Base-by-base conservation (phyloP, 2,329 filamentous ascomycete genomes). In the Talaromyces sp. region DNA sequence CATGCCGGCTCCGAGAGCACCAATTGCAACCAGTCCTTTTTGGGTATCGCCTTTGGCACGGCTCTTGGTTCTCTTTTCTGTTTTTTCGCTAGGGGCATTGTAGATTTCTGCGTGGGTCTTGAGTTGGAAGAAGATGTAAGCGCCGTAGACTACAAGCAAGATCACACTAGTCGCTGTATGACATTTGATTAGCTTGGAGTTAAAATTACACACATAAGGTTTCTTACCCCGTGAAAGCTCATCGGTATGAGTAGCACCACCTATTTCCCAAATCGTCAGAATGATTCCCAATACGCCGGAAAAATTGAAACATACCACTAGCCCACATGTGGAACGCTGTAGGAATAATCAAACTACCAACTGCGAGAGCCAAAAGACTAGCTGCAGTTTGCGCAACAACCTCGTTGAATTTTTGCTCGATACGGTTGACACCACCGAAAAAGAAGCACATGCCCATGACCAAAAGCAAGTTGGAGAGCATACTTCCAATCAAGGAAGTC, bases 401-500 rank as follows among this genome's bases (percentile, higher is more conserved):
- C 39, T 90, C 87, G 81, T 97, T 97, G 85, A 97, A 98, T 76
- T 87, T 89, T 76, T 97, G 94, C 75, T 96, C 90, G 33, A 85
- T 74, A 33, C 93, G 87, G 66, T 90, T 88, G 70, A 96, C 76
- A 3, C 92, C 92, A 59, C 92, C 93, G 67, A 91, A 89, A 81
- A 96, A 95, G 83, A 96, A 97, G 75, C 89, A 95, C 87, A 93
- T 96, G 64, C 92, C 93, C 82, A 97, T 82, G 60, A 97, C 92
- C 14, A 97, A 85, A 3, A 97, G 85, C 65, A 98, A 78, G 75
- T 97, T 97, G 48, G 93, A 97, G 24, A 97, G 82, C 76, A 97
- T 96, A 76, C 90, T 93, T 64, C 93, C 93, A 67, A 97, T 91
- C 33, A 98, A 83, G 0, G 93, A 97, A 0, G 93, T 96, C 77